Evolutionary conservation across 371 early-diverging fungal genomes (phyloP), one percentile per base, ranked within the genome.

Genomic region (Nematocida ironsii): DNA sequence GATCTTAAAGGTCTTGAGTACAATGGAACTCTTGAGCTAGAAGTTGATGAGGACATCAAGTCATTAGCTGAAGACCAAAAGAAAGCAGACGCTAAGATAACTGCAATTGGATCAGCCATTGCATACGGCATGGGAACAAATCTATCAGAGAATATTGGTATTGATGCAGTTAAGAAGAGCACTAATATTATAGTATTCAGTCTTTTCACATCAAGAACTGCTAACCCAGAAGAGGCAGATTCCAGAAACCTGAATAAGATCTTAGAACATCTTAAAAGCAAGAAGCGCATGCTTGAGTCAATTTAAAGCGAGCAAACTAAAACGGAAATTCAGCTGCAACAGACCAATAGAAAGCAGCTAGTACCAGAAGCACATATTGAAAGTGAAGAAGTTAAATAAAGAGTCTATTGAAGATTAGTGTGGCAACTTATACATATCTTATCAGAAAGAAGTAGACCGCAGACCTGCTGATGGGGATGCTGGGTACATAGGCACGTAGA

Each of bases 1-100:
- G 80, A 78, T 52, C 5, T 54, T 20, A 44, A 75, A 7, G 45
- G 23, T 44, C 50, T 78, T 4, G 71, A 47, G 18, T 55, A 75
- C 11, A 68, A 78, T 39, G 6, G 4, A 33, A 27, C 73, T 25
- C 16, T 20, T 16, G 18, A 40, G 5, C 0, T 56, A 25, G 62
- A 71, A 5, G 23, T 52, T 4, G 52, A 45, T 18, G 68, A 68
- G 23, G 13, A 7, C 52, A 23, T 68, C 25, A 68, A 68, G 50
- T 4, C 7, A 5, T 9, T 62, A 7, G 62, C 62, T n/a, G 42
- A 62, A 44, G 25, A 47, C 27, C 68, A 68, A 2, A 11, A 68
- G 18, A 45, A 23, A n/a, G 13, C 20, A 68, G 44, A 45, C 13
- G 48, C 73, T 11, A 67, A 56, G 47, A 52, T 56, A 11, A 3